Evolutionary conservation across 129 eudicot species (phyloP).

Genomic region (Flaveria brownii): DNA sequence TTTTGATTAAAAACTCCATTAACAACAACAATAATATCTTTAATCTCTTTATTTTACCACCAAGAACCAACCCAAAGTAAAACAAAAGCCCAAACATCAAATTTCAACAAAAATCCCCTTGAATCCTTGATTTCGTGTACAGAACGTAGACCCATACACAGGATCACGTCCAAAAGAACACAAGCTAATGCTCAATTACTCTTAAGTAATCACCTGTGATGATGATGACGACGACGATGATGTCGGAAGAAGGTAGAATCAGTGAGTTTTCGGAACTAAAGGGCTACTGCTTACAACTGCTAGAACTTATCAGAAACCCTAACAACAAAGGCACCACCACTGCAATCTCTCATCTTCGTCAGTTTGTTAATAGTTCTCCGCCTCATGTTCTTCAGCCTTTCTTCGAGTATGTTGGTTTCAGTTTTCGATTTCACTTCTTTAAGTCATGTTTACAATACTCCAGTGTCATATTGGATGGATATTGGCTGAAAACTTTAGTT

Average conservation of each 20-base stretch:
- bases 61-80: too few relatives aligned
- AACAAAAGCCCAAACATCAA: too few relatives aligned
- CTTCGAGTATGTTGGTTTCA: slow-evolving; percentile 58
- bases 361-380: slow-evolving; percentile 47
- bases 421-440: background rate
- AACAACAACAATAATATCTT: too few relatives aligned
- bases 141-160: background rate
- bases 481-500: background rate
- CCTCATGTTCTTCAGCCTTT: slow-evolving; percentile 55
- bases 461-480: background rate
- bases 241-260: slow-evolving; percentile 34
- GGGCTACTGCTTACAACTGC: slow-evolving; percentile 51
- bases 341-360: slow-evolving; percentile 42
- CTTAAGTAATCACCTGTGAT: background rate
- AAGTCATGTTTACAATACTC: background rate
- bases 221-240: background rate
- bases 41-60: too few relatives aligned
- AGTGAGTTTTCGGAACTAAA: slow-evolving; percentile 50
- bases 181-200: background rate
- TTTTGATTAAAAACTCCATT: too few relatives aligned
- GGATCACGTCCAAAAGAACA: background rate
- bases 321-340: slow-evolving; percentile 24
- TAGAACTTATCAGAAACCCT: slow-evolving; percentile 64
- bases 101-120: background rate
- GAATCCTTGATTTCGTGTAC: background rate